Base-by-base conservation (phyloP, 148 eudicot genomes). In the Linanthus parryae region DNA sequence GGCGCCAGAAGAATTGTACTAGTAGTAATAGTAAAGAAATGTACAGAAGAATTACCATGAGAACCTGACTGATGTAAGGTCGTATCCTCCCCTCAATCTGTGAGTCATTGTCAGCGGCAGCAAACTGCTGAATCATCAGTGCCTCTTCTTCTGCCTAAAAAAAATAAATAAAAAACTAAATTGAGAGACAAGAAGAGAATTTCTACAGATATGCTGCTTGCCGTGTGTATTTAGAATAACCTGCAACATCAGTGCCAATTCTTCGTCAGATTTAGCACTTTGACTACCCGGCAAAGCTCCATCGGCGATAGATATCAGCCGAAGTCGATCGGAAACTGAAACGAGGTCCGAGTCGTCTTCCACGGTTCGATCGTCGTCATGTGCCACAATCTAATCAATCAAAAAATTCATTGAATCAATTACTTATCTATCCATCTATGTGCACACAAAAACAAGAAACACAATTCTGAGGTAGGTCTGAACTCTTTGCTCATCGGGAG, bases 111-210 rank as follows among this genome's bases (percentile, higher is more conserved):
- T 71, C 80, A 41, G 50, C 27, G 16, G 64, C 75, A 47, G 55
- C 83, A 62, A 67, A 73, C 52, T 87, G 88, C 72, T 87, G 96
- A 64, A 79, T 55, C 74, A 92, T 75, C 56, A 92, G 73, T 28
- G 91, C 94, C 55, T 92, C 99, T 72, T 87, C 99, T 66, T 87
- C 91, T 21, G 90, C 90, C 99, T 92, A 61, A 27, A 65, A 41
- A 18, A 30, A 62, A 29, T 59, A 7, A 35, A 11, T 8, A 33
- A 47, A 11, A 14, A 49, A 19, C 12, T 22, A 20, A 25, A 38
- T 7, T 40, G n/a, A 18, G 27, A 58, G 16, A 12, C 17, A 37
- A 12, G 10, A 0, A 15, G 16, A 49, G 38, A 52, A 38, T 10
- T 25, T 7, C 43, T 34, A 12, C 14, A 48, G 44, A 27, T 14